Evolutionary conservation across 2,329 filamentous ascomycete genomes (phyloP).

Genomic region (Periglandula ipomoeae): DNA sequence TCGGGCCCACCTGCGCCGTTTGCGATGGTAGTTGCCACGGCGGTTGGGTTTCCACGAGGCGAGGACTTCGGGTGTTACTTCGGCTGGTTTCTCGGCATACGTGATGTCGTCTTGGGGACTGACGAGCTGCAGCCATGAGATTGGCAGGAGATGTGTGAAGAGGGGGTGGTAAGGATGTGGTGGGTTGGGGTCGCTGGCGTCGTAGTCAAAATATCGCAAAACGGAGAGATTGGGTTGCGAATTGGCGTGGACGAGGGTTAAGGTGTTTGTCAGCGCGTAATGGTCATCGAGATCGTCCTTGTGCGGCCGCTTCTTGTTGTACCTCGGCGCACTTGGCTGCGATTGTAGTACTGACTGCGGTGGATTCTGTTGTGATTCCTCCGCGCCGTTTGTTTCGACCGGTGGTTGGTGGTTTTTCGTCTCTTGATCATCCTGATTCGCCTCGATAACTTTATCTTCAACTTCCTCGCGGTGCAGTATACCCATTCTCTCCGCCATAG

Average conservation of each 20-base stretch:
- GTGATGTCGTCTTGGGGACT: conserved; percentile 65
- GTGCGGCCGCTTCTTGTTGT: conserved; percentile 18
- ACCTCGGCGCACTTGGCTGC: conserved; percentile 5
- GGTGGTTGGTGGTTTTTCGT: not conserved
- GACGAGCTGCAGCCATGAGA: conserved; percentile 89
- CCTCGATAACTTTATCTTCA: conserved; percentile 11
- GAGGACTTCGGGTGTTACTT: conserved; percentile 51
- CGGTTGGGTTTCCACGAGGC: conserved; percentile 70
- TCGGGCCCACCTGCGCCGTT: conserved; percentile 72
- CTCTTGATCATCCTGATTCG: not conserved
- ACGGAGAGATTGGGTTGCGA: conserved; percentile 80
- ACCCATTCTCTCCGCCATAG: conserved; percentile 82
- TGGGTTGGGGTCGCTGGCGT: conserved; percentile 54
- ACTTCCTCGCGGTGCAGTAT: conserved; percentile 50
- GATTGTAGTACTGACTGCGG: conserved; percentile 3
- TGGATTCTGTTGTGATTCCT: not conserved
- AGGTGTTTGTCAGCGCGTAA: conserved; percentile 62
- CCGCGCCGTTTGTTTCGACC: not conserved
- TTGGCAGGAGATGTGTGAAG: conserved; percentile 66
- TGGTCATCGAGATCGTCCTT: conserved; percentile 51
- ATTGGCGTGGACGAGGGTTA: conserved; percentile 73
- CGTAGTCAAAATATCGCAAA: conserved; percentile 84
- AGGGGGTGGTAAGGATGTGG: conserved; percentile 63
- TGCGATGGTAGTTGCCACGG: conserved; percentile 78
- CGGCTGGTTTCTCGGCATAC: conserved; percentile 57